A percentile compares a stretch with the other conserved stretches of the same genome.
phyloP scores from a whole-genome alignment of 192 early-diverging fungal species.

The Rhizophagus clarus region DNA sequence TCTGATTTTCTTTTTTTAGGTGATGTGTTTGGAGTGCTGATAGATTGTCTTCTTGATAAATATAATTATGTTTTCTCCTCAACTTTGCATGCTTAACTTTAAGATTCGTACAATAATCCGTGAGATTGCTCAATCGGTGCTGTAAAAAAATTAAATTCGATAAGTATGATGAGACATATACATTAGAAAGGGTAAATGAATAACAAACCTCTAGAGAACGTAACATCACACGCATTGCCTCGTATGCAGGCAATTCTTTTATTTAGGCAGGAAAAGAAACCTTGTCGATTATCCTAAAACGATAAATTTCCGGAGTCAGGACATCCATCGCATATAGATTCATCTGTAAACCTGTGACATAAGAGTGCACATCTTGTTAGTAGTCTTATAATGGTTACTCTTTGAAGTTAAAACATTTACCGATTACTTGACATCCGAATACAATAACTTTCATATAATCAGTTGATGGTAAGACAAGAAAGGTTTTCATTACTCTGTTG shows the following conservation, averaged over 20 bases:
- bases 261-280: constrained; percentile 13
- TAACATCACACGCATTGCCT: constrained; percentile 22
- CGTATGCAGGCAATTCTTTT: constrained; percentile 13
- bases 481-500: constrained; percentile 29
- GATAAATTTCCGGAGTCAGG: constrained; percentile 6
- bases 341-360: constrained; percentile 23
- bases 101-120: no score
- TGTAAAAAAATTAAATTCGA: no score
- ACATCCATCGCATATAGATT: constrained; percentile 32
- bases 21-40: no score
- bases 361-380: constrained; percentile 25
- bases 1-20: no score
- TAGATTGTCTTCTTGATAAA: no score
- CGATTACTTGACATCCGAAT: constrained; percentile 29
- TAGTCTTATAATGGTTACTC: no score
- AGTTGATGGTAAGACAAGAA: not conserved
- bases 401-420: constrained; percentile 8
- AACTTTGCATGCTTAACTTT: no score
- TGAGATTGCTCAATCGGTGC: no score
- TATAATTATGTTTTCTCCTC: no score
- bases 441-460: constrained; percentile 29
- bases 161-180: constrained; percentile 20
- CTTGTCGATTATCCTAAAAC: constrained; percentile 24
- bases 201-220: constrained; percentile 29
- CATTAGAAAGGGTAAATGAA: constrained; percentile 7